phyloP scores from a whole-genome alignment of 768 basidiomycete species.

The Asterophora lycoperdoides region DNA sequence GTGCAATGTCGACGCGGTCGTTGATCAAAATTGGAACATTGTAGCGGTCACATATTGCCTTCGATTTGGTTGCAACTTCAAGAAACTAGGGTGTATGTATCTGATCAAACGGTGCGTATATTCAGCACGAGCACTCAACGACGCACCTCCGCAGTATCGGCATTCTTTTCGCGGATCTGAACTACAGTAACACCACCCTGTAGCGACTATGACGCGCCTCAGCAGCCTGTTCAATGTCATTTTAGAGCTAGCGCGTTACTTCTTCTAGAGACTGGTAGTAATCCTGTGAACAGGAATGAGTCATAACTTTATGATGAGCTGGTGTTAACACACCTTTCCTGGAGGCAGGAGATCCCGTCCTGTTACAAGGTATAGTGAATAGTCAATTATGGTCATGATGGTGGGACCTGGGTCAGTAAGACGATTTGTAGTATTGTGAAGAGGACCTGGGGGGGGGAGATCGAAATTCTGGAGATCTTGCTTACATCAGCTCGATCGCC shows the following conservation, averaged over 20 bases:
- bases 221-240: background rate
- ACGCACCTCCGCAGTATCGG: constrained; percentile 75
- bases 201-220: constrained; percentile 52
- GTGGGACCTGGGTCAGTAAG: constrained; percentile 3
- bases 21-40: constrained; percentile 83
- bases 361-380: constrained; percentile 84
- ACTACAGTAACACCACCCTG: constrained; percentile 87
- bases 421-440: background rate
- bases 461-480: background rate
- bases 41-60: constrained; percentile 70
- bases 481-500: too few species aligned
- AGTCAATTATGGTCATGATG: constrained; percentile 39
- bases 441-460: too few species aligned
- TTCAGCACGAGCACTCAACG: background rate
- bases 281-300: constrained; percentile 35
- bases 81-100: constrained; percentile 53
- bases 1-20: constrained; percentile 82
- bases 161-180: constrained; percentile 82
- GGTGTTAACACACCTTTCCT: constrained; percentile 53
- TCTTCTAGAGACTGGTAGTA: constrained; percentile 75
- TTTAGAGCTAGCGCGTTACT: constrained; percentile 32
- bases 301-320: background rate
- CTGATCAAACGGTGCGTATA: background rate
- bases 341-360: constrained; percentile 72
- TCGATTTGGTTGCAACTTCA: constrained; percentile 63